Evolutionary conservation across 2,329 filamentous ascomycete species (phyloP), one percentile per base, ranked within the genome.

Genomic region (Tolypocladium ophioglossoides): DNA sequence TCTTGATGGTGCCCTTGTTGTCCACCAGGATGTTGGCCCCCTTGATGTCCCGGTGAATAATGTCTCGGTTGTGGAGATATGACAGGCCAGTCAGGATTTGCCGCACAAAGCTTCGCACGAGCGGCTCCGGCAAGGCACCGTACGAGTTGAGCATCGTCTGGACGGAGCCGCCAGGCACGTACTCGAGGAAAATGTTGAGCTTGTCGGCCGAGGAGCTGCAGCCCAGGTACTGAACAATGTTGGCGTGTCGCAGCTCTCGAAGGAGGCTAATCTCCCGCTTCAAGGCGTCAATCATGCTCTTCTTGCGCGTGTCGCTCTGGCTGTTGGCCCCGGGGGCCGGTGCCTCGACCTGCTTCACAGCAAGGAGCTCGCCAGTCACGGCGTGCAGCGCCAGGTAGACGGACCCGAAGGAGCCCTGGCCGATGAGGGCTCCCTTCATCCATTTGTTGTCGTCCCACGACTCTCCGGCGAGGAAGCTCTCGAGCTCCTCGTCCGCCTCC

Each of bases 131-230:
- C 53, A 99, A 83, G 9, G 92, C 92, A 56, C 95, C 95, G 69
- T 99, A 99, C 62, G 95, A 96, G 74, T 96, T 94, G 60, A 99
- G 85, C 91, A 99, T 97, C 11, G 90, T 95, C 61, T 95, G 94
- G 30, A 99, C 95, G 14, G 92, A 97, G 48, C 94, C 94, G 71
- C 94, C 94, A 18, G 94, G 89, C 35, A 99, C 94, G 69, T 99
- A 99, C 72, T 99, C 94, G 66, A 99, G 84, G 84, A 99, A 99
- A 87, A 99, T 99, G 75, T 99, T 99, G 64, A 99, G 84, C 68
- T 92, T 86, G 54, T 91, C 86, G 20, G 89, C 84, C 58, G 95
- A 94, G 10, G 90, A 92, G 65, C 91, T 92, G 62, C 91, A 96
- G 56, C 94, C 94, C 9, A 99, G 84, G 67, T 99, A 99, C 68